Percentiles rank a stretch among this genome's conserved stretches.
Conservation (phyloP, 306 rosid species). For the Inga laurina region DNA sequence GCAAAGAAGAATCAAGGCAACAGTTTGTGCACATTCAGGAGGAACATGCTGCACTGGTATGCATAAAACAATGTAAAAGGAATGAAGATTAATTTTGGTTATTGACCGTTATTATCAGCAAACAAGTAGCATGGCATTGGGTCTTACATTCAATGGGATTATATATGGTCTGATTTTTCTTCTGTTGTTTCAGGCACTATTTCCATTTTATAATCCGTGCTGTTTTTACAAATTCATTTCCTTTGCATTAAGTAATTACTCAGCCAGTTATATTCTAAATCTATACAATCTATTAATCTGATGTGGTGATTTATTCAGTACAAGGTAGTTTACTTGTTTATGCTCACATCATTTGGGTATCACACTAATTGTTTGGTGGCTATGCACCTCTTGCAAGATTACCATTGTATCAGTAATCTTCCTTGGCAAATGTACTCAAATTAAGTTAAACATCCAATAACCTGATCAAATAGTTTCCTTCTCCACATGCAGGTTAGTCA, state of each 20-base stretch:
- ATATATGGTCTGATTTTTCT: constrained; percentile 19
- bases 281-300: background rate
- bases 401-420: constrained; percentile 8
- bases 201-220: constrained; percentile 16
- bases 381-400: constrained; percentile 9
- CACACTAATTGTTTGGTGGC: constrained; percentile 4
- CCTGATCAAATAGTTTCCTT: constrained; percentile 29
- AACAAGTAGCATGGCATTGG: constrained; percentile 18
- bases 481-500: constrained; percentile 58
- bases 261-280: background rate
- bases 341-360: background rate
- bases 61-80: constrained; percentile 26
- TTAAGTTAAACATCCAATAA: constrained; percentile 22
- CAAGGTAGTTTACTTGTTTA: constrained; percentile 21
- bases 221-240: constrained; percentile 2
- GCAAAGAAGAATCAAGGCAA: constrained; percentile 74
- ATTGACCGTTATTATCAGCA: constrained; percentile 17
- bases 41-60: constrained; percentile 73
- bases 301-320: constrained; percentile 1
- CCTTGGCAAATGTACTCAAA: constrained; percentile 15
- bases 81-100: constrained; percentile 19
- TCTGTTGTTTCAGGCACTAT: constrained; percentile 6
- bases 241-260: constrained; percentile 9
- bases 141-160: constrained; percentile 19
- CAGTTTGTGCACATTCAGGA: constrained; percentile 63